Conservation (phyloP, 2,329 filamentous ascomycete genomes). For the Phoma sp. region DNA sequence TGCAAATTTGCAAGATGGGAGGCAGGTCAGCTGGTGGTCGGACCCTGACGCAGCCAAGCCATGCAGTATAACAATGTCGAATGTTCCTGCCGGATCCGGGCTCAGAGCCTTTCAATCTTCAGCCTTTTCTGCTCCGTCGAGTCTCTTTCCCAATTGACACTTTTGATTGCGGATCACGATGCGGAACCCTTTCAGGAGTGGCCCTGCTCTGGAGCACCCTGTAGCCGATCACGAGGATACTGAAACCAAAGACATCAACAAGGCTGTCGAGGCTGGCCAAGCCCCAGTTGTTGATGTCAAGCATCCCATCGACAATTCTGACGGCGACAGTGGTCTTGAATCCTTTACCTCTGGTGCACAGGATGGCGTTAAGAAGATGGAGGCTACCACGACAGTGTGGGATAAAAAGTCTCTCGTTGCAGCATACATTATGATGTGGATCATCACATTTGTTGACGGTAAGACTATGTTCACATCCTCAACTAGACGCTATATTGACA, state of each 20-base stretch:
- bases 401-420: conserved; percentile 45
- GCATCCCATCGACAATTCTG: conserved; percentile 15
- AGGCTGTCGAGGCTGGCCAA: conserved; percentile 17
- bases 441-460: conserved; percentile 46
- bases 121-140: neutral
- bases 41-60: conserved; percentile 2
- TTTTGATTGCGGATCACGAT: neutral
- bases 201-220: conserved; percentile 3
- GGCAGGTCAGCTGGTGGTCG: neutral
- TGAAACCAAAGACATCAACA: conserved; percentile 13
- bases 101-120: neutral
- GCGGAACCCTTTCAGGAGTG: conserved; percentile 6
- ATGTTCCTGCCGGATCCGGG: conserved; percentile 1
- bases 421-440: conserved; percentile 42
- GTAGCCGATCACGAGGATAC: conserved; percentile 5
- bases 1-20: conserved; percentile 5
- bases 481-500: neutral
- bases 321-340: conserved; percentile 2
- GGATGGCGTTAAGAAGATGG: conserved; percentile 48
- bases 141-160: neutral
- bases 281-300: conserved; percentile 12
- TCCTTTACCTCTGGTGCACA: conserved; percentile 27
- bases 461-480: no score
- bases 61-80: neutral
- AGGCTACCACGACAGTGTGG: conserved; percentile 51